phyloP scores from a whole-genome alignment of 768 basidiomycete species.

The Leucocoprinus birnbaumii region DNA sequence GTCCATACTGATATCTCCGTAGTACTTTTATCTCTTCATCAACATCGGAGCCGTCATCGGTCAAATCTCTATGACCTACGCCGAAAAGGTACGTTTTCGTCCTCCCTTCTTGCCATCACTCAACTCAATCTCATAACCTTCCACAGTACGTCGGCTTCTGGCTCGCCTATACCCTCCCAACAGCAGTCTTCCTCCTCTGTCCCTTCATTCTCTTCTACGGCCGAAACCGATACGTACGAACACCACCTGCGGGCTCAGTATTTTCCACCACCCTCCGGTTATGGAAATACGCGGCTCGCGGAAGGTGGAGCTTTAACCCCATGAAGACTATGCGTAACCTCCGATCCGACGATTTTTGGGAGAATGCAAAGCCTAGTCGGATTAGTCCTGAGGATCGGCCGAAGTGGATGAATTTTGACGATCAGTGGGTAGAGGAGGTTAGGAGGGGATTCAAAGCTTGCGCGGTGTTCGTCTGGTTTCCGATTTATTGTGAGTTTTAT shows the following conservation, averaged over 20 bases:
- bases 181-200: slow-evolving; percentile 54
- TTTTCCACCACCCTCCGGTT: slow-evolving; percentile 48
- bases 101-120: slow-evolving; percentile 17
- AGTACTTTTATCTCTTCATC: slow-evolving; percentile 61
- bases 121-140: slow-evolving; percentile 39
- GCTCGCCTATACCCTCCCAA: slow-evolving; percentile 62
- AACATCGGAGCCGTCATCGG: slow-evolving; percentile 65
- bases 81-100: slow-evolving; percentile 45
- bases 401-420: slow-evolving; percentile 75
- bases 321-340: slow-evolving; percentile 43
- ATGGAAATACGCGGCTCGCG: slow-evolving; percentile 35
- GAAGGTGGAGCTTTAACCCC: slow-evolving; percentile 57
- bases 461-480: slow-evolving; percentile 56
- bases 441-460: slow-evolving; percentile 73
- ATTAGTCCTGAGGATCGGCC: slow-evolving; percentile 42
- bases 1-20: not conserved
- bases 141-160: slow-evolving; percentile 60
- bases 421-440: slow-evolving; percentile 77
- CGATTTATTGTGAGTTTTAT: slow-evolving; percentile 57
- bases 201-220: slow-evolving; percentile 58
- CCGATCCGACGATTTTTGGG: slow-evolving; percentile 67
- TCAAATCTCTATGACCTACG: slow-evolving; percentile 68
- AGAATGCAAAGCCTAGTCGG: slow-evolving; percentile 63
- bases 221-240: slow-evolving; percentile 47
- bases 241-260: slow-evolving; percentile 65